These are phyloP conservation scores for Pythium pyrilobum DNA, from an alignment of 352 stramenopile species.

Conservation along the genomic window DNA sequence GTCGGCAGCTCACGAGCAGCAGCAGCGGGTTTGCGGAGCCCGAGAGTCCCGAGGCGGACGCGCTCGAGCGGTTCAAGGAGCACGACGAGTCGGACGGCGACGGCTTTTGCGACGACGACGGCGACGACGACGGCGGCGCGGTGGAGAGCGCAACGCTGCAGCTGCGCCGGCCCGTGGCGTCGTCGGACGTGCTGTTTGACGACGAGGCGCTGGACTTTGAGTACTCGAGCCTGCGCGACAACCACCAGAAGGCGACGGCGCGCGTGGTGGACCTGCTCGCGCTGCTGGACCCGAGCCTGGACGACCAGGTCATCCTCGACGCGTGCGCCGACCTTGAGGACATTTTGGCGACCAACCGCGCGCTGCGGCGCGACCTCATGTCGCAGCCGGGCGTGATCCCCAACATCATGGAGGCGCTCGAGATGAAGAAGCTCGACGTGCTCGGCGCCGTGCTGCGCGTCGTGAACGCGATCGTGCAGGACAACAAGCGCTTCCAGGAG, in stretches of 20 bases:
- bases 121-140: constrained; percentile 13
- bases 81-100: constrained; percentile 14
- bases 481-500: constrained; percentile 89
- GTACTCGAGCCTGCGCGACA: constrained; percentile 64
- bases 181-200: constrained; percentile 67
- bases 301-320: constrained; percentile 82
- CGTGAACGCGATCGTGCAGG: constrained; percentile 88
- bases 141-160: constrained; percentile 17
- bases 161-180: constrained; percentile 20
- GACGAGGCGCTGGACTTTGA: constrained; percentile 83
- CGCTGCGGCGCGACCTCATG: constrained; percentile 76
- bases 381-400: constrained; percentile 89
- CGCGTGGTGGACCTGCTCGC: constrained; percentile 74
- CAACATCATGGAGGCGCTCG: constrained; percentile 91
- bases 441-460: constrained; percentile 81
- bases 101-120: constrained; percentile 13
- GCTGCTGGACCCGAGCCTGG: constrained; percentile 78
- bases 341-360: constrained; percentile 73
- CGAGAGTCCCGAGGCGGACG: not conserved
- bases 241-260: constrained; percentile 66
- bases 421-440: constrained; percentile 89
- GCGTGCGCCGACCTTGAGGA: constrained; percentile 63
- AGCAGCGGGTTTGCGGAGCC: not conserved
- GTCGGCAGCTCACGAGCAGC: constrained; percentile 14
- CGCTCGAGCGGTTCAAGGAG: constrained; percentile 24